These are phyloP conservation scores for Pythium angustatum DNA, from an alignment of 352 stramenopile species.

Conservation along the genomic window DNA sequence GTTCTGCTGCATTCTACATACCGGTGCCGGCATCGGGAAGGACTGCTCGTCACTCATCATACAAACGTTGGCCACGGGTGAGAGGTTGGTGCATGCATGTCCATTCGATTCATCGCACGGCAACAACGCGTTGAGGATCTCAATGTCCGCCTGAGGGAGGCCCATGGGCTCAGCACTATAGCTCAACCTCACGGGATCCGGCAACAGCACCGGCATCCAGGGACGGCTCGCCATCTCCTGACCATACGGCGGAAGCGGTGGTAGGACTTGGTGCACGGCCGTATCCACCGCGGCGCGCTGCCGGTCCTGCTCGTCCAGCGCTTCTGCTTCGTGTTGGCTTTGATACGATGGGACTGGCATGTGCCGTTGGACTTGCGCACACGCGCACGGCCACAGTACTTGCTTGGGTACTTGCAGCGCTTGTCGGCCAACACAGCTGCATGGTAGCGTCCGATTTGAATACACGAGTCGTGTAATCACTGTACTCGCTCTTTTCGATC, in stretches of 20 bases:
- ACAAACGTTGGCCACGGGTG: too few species aligned
- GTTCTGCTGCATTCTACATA: too few species aligned
- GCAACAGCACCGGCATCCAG: background rate
- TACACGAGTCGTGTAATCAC: background rate
- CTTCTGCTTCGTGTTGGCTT: conserved; percentile 25
- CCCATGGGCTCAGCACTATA: background rate
- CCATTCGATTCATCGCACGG: background rate
- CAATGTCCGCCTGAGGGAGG: conserved; percentile 1
- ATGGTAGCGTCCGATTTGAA: background rate
- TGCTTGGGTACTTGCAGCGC: conserved; percentile 21
- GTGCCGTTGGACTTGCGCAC: conserved; percentile 16
- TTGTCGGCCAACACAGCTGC: background rate
- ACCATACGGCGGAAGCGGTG: background rate
- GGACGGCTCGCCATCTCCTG: background rate
- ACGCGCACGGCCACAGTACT: conserved; percentile 5
- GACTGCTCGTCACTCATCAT: too few species aligned
- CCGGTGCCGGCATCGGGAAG: too few species aligned
- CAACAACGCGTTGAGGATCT: conserved; percentile 11
- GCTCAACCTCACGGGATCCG: conserved; percentile 2
- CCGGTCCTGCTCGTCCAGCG: conserved; percentile 9
- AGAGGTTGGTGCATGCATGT: background rate
- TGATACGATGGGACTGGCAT: conserved; percentile 18
- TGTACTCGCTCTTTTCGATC: too few species aligned
- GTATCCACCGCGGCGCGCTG: background rate
- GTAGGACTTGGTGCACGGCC: background rate